A percentile compares a stretch with the other conserved stretches of the same genome.
Conservation (phyloP, 2,329 filamentous ascomycete species). For the Aspergillus aculeatinus region DNA sequence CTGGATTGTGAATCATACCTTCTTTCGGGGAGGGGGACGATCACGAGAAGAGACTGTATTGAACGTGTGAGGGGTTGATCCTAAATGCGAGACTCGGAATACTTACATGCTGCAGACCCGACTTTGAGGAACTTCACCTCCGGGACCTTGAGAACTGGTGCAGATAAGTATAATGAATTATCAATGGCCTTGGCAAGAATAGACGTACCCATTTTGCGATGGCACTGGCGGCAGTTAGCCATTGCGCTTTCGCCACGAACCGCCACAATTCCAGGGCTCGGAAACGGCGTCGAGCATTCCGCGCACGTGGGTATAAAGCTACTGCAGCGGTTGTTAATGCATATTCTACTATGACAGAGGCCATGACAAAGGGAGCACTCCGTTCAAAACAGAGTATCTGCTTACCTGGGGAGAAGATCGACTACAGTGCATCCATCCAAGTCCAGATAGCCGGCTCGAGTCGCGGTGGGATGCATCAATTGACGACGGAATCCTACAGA, state of each 20-base stretch:
- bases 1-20: slow-evolving; percentile 30
- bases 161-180: neutral
- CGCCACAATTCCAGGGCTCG: slow-evolving; percentile 63
- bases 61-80: neutral
- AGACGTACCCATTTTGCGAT: slow-evolving; percentile 67
- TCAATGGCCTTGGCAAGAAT: neutral
- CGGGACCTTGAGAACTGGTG: slow-evolving; percentile 66
- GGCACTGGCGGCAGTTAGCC: slow-evolving; percentile 76
- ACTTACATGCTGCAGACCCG: slow-evolving; percentile 54
- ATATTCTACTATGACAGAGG: too few species aligned
- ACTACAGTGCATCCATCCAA: slow-evolving; percentile 70
- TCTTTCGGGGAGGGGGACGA: slow-evolving; percentile 35
- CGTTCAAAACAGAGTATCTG: slow-evolving; percentile 2
- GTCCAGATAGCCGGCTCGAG: slow-evolving; percentile 77
- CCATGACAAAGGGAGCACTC: neutral
- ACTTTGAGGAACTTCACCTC: slow-evolving; percentile 76
- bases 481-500: slow-evolving; percentile 60
- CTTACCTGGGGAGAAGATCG: slow-evolving; percentile 70
- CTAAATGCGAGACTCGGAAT: neutral
- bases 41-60: slow-evolving; percentile 29
- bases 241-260: slow-evolving; percentile 71
- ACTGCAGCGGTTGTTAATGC: slow-evolving; percentile 45
- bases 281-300: slow-evolving; percentile 68
- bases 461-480: slow-evolving; percentile 69
- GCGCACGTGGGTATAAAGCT: slow-evolving; percentile 77